A percentile compares a stretch with the other conserved stretches of the same genome.
Conservation (phyloP, 495 filamentous ascomycete genomes). For the Lasiosphaeriaceae sp. region DNA sequence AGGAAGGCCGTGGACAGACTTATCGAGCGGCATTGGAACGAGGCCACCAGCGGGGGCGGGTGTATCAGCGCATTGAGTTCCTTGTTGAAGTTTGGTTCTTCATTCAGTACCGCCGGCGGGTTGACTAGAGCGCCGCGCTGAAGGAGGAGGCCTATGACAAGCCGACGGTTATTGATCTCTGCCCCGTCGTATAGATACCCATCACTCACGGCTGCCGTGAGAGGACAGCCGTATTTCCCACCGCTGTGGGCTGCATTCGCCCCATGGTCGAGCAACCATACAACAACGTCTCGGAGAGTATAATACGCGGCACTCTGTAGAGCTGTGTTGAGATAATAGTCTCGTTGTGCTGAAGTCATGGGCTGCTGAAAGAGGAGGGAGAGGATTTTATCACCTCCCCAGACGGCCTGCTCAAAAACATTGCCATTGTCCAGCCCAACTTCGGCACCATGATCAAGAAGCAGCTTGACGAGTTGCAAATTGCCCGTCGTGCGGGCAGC, state of each 20-base stretch:
- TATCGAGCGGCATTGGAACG: background rate
- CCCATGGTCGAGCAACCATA: background rate
- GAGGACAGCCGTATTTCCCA: background rate
- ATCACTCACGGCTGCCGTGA: background rate
- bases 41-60: background rate
- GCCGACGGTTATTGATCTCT: background rate
- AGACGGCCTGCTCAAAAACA: background rate
- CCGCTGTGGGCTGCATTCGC: background rate
- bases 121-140: background rate
- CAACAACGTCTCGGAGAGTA: background rate
- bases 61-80: background rate
- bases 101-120: background rate
- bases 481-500: background rate
- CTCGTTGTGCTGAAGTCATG: background rate
- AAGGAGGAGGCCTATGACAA: background rate
- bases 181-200: background rate
- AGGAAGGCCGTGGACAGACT: background rate
- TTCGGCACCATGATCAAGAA: background rate
- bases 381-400: background rate
- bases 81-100: background rate
- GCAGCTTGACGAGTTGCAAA: background rate
- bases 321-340: background rate
- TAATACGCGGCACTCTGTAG: background rate
- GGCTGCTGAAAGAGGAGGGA: background rate
- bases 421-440: background rate